Percentiles rank a stretch among this genome's conserved stretches.
Evolutionary conservation across 352 stramenopile genomes (phyloP).

Genomic region (Globisporangium lucens): DNA sequence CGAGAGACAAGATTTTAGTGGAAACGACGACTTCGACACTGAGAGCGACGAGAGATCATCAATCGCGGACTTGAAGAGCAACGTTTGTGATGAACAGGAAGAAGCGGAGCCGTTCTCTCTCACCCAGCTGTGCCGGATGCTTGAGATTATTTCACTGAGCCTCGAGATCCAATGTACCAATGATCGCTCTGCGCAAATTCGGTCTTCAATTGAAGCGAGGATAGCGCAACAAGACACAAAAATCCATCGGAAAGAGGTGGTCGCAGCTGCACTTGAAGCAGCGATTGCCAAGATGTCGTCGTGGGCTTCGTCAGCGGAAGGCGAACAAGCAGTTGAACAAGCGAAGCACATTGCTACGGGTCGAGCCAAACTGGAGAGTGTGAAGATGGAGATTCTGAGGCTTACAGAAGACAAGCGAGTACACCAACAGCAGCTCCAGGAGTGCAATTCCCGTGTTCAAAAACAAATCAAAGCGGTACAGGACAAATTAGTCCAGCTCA

Average conservation of each 20-base stretch:
- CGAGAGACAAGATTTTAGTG: background rate
- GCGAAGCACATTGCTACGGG: slow-evolving; percentile 22
- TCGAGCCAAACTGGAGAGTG: slow-evolving; percentile 26
- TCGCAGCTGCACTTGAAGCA: slow-evolving; percentile 28
- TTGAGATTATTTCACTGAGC: slow-evolving; percentile 50
- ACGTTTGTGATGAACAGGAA: slow-evolving; percentile 15
- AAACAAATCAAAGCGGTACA: slow-evolving; percentile 42
- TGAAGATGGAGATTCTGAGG: slow-evolving; percentile 30
- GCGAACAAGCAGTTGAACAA: slow-evolving; percentile 9
- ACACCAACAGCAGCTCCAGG: slow-evolving; percentile 14
- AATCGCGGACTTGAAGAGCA: slow-evolving; percentile 32
- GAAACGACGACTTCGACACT: slow-evolving; percentile 20
- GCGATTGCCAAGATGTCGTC: slow-evolving; percentile 45
- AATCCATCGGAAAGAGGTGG: slow-evolving; percentile 33
- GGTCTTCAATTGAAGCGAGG: slow-evolving; percentile 24
- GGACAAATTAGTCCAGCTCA: slow-evolving; percentile 32
- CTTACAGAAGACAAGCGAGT: slow-evolving; percentile 9
- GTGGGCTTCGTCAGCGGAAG: slow-evolving; percentile 21
- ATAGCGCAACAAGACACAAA: slow-evolving; percentile 12
- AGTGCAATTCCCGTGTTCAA: slow-evolving; percentile 12
- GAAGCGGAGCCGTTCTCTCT: slow-evolving; percentile 29
- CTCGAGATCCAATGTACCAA: slow-evolving; percentile 53
- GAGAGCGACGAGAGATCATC: slow-evolving; percentile 41
- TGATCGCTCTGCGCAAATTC: slow-evolving; percentile 18
- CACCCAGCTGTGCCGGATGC: slow-evolving; percentile 34